Conservation (phyloP, 768 basidiomycete genomes). For the Sarcomyxa edulis region DNA sequence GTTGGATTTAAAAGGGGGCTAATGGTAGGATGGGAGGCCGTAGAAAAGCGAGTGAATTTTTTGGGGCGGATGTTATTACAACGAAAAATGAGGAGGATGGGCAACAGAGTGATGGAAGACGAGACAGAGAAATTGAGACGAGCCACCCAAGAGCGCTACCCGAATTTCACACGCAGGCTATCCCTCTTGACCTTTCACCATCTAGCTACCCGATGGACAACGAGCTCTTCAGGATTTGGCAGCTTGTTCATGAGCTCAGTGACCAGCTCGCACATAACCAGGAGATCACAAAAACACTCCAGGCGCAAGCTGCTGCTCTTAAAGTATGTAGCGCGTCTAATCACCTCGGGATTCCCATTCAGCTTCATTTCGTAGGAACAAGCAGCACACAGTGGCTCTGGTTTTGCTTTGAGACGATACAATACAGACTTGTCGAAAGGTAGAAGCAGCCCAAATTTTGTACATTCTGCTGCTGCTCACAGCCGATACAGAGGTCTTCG, state of each 20-base stretch:
- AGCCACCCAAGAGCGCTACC: slow-evolving; percentile 1
- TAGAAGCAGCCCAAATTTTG: slow-evolving; percentile 23
- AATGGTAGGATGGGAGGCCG: neutral
- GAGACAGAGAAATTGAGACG: neutral
- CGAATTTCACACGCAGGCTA: too few species aligned
- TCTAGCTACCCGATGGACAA: slow-evolving; percentile 42
- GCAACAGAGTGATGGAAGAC: neutral
- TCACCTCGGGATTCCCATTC: slow-evolving; percentile 6
- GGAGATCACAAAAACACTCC: slow-evolving; percentile 62
- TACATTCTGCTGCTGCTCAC: slow-evolving; percentile 6
- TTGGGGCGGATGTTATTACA: slow-evolving; percentile 7
- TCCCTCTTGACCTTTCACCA: neutral
- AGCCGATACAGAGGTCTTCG: slow-evolving; percentile 74
- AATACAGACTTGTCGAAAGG: slow-evolving; percentile 87
- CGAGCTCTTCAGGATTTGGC: slow-evolving; percentile 74
- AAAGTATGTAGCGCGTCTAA: slow-evolving; percentile 46
- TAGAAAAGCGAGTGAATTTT: slow-evolving; percentile 2
- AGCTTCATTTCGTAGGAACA: slow-evolving; percentile 48
- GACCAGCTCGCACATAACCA: slow-evolving; percentile 82
- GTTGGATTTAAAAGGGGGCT: neutral
- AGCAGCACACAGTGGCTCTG: slow-evolving; percentile 63
- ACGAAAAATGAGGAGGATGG: neutral
- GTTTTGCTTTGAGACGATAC: slow-evolving; percentile 76
- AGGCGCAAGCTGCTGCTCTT: slow-evolving; percentile 62
- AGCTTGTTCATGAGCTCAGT: slow-evolving; percentile 74